Evolutionary conservation across 73 alveolate genomes (phyloP), one percentile per base, ranked within the genome.

Genomic region (Strombidium stylifer): DNA sequence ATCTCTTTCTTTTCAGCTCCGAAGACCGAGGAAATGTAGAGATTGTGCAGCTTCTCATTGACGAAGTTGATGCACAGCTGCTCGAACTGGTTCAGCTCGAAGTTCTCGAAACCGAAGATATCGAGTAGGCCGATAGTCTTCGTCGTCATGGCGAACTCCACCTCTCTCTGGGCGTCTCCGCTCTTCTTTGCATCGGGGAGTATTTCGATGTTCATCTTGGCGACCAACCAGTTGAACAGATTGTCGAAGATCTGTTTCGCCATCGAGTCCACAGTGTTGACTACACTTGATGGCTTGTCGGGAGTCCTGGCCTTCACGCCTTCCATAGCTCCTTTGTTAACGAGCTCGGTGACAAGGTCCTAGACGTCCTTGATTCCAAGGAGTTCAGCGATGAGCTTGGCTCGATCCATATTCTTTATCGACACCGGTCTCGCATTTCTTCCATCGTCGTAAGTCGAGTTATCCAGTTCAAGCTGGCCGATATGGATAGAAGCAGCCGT

Each of bases 71-170:
- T 84, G 62, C 94, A 84, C 58, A 94, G 61, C 59, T 94, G 86
- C 65, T 94, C 99, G 62, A 91, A 91, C 54, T 85, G 74, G 83
- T 94, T 84, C 59, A 88, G 96, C 44, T 88, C 73, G 57, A 94
- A 87, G 51, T 86, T 75, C 73, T 94, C 99, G 69, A 94, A 94
- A 0, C 99, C 99, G 66, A 94, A 94, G 26, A 92, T 91, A 89
- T 94, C 99, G 1, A 94, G 69, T 25, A 94, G 87, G 28, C 97
- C 97, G 46, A 90, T 85, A 52, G 92, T 90, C 62, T 83, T 81
- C 5, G 84, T 69, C 16, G 57, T 69, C 19, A 19, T 21, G 14
- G 56, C 46, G 45, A 36, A 44, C 10, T 48, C 2, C 0, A 64
- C 47, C 14, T 79, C 90, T n/a, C n/a, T n/a, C n/a, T n/a, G n/a